A percentile compares a stretch with the other conserved stretches of the same genome.
Evolutionary conservation across 106 monocot genomes (phyloP).

Genomic region (Alisma plantagoaquatica): DNA sequence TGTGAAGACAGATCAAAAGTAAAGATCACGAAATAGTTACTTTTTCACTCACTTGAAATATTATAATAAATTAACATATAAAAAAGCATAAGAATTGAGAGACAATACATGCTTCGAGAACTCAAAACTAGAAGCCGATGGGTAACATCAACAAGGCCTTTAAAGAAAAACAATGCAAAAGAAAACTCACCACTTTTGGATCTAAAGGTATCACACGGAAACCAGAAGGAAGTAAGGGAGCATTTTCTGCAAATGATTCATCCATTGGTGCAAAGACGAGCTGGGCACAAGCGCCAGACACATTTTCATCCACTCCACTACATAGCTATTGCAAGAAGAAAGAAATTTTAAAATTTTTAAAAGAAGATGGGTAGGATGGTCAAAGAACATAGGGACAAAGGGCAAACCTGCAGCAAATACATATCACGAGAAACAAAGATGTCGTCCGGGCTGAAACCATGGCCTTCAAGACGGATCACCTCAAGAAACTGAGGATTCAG

Average conservation of each 20-base stretch:
- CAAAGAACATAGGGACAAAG: not conserved
- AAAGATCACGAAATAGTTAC: too few relatives aligned
- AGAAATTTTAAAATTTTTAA: too few relatives aligned
- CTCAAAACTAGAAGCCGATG: too few relatives aligned
- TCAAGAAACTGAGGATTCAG: slow-evolving; percentile 95
- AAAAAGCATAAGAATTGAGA: too few relatives aligned
- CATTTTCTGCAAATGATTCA: slow-evolving; percentile 81
- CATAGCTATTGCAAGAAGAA: slow-evolving; percentile 42
- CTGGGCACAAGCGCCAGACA: slow-evolving; percentile 62
- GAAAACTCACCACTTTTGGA: slow-evolving; percentile 47
- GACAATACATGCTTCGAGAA: too few relatives aligned
- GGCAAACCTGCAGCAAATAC: slow-evolving; percentile 72
- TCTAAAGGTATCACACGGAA: slow-evolving; percentile 93
- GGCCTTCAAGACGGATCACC: slow-evolving; percentile 84
- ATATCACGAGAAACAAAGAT: slow-evolving; percentile 54
- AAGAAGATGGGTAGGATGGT: too few relatives aligned
- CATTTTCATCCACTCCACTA: slow-evolving; percentile 81
- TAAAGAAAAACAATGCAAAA: too few relatives aligned
- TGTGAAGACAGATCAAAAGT: too few relatives aligned
- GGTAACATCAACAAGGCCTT: too few relatives aligned
- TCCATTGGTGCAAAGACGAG: slow-evolving; percentile 95
- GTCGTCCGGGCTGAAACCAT: slow-evolving; percentile 57
- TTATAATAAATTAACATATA: too few relatives aligned
- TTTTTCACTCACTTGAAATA: too few relatives aligned
- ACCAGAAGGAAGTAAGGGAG: slow-evolving; percentile 76